Evolutionary conservation across 805 yeast genomes (phyloP).

Genomic region (Barnettozyma sucrosica): DNA sequence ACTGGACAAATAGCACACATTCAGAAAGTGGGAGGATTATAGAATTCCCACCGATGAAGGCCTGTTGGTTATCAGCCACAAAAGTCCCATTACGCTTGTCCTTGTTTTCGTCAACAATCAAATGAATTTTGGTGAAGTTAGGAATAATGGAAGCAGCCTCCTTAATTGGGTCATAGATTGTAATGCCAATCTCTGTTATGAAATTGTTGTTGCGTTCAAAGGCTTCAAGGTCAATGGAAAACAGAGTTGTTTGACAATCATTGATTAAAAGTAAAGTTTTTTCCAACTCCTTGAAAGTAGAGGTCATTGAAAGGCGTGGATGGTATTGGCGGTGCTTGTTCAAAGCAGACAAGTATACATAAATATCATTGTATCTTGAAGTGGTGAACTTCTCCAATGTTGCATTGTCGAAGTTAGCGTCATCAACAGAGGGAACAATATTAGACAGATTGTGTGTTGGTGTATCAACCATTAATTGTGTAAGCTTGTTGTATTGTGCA

Average conservation of each 20-base stretch:
- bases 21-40: slow-evolving; percentile 32
- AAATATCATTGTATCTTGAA: slow-evolving; percentile 1
- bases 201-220: slow-evolving; percentile 1
- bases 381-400: slow-evolving; percentile 1
- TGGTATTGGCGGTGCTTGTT: not conserved
- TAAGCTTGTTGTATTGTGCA: not conserved
- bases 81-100: slow-evolving; percentile 39
- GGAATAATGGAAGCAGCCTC: slow-evolving; percentile 10
- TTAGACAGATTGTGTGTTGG: not conserved
- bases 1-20: slow-evolving; percentile 34
- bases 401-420: not conserved
- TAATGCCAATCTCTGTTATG: slow-evolving; percentile 15
- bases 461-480: not conserved
- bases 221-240: slow-evolving; percentile 1
- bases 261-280: not conserved
- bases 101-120: slow-evolving; percentile 39
- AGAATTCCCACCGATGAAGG: slow-evolving; percentile 42
- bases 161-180: slow-evolving; percentile 18
- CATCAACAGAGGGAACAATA: not conserved
- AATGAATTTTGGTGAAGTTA: slow-evolving; percentile 21
- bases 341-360: not conserved
- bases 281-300: not conserved
- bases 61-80: slow-evolving; percentile 46
- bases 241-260: slow-evolving; percentile 1
- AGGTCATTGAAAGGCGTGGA: not conserved